These are phyloP conservation scores for Leptodontidium sp. DNA, from an alignment of 2,329 filamentous ascomycete genomes.

Conservation along the genomic window DNA sequence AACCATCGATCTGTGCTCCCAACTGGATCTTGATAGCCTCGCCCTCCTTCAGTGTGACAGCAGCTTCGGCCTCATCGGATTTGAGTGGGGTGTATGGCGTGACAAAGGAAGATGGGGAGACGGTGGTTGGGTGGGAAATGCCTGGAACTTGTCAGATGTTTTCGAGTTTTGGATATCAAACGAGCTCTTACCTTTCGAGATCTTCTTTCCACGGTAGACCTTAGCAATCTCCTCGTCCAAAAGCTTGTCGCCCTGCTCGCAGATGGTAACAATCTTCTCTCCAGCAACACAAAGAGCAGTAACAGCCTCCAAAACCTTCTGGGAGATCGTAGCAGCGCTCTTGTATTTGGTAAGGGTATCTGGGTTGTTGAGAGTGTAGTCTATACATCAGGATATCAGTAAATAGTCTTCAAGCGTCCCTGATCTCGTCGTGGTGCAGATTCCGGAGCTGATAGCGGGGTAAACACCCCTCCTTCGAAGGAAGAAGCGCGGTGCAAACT, in stretches of 20 bases:
- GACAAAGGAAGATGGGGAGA: slow-evolving; percentile 92
- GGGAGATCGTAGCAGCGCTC: slow-evolving; percentile 92
- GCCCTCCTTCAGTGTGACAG: slow-evolving; percentile 78
- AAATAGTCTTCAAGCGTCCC: slow-evolving; percentile 13
- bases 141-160: slow-evolving; percentile 58
- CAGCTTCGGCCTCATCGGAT: slow-evolving; percentile 86
- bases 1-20: slow-evolving; percentile 98
- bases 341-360: slow-evolving; percentile 99
- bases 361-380: slow-evolving; percentile 89
- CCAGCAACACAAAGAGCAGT: slow-evolving; percentile 77
- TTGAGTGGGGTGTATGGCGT: slow-evolving; percentile 95
- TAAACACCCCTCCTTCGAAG: slow-evolving; percentile 35
- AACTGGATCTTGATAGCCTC: slow-evolving; percentile 98
- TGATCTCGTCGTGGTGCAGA: slow-evolving; percentile 21
- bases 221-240: slow-evolving; percentile 92
- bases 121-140: slow-evolving; percentile 91
- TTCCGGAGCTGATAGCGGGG: slow-evolving; percentile 43
- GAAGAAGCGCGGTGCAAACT: slow-evolving; percentile 47
- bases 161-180: slow-evolving; percentile 43
- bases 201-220: slow-evolving; percentile 99
- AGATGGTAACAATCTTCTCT: slow-evolving; percentile 92
- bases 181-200: slow-evolving; percentile 74
- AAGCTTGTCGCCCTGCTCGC: slow-evolving; percentile 94
- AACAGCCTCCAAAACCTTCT: slow-evolving; percentile 93
- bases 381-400: slow-evolving; percentile 54